These are phyloP conservation scores for Thozetella sp. DNA, from an alignment of 495 filamentous ascomycete genomes.

Conservation along the genomic window DNA sequence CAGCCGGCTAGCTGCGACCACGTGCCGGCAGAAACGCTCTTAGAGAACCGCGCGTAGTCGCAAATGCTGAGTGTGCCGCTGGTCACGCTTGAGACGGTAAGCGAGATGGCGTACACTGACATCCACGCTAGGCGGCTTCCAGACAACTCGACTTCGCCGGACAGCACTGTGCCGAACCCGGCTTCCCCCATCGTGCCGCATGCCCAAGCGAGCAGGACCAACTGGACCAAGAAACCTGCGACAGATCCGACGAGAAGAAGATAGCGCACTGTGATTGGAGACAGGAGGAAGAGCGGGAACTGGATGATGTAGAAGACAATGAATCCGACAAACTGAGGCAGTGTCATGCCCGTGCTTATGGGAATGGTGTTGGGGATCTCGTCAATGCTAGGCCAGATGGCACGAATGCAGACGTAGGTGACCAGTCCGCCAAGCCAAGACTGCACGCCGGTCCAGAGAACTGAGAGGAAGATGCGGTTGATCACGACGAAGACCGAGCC, in stretches of 20 bases:
- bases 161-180: background rate
- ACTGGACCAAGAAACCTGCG: constrained; percentile 2
- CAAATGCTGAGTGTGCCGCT: background rate
- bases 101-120: background rate
- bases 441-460: constrained; percentile 26
- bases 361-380: constrained; percentile 28
- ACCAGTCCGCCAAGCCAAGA: constrained; percentile 29
- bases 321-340: constrained; percentile 22
- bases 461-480: constrained; percentile 27
- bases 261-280: background rate
- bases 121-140: background rate
- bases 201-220: constrained; percentile 4
- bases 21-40: background rate
- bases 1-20: background rate
- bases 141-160: background rate
- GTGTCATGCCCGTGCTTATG: constrained; percentile 25
- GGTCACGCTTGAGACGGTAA: background rate
- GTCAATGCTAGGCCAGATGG: constrained; percentile 7
- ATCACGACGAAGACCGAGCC: constrained; percentile 26
- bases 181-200: constrained; percentile 2
- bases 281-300: background rate
- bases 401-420: constrained; percentile 16
- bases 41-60: background rate
- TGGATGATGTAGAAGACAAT: constrained; percentile 23
- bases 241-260: too few species aligned